These are phyloP conservation scores for Aspergillus sp. DNA, from an alignment of 2,329 filamentous ascomycete species.

Conservation along the genomic window DNA sequence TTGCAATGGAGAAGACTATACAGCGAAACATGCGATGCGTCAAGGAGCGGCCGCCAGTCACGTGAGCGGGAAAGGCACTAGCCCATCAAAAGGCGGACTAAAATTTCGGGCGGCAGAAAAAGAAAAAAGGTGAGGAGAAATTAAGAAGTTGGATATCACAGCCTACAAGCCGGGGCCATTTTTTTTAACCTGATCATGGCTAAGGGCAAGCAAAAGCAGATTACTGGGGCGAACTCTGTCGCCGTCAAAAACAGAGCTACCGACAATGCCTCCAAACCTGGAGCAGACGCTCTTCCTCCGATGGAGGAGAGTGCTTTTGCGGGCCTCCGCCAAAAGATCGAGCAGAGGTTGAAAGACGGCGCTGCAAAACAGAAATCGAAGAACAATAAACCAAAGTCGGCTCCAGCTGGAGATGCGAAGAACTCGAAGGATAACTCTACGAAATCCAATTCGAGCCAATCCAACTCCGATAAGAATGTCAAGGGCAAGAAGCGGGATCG, in stretches of 20 bases:
- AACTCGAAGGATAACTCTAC: conserved; percentile 25
- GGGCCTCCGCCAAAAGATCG: conserved; percentile 43
- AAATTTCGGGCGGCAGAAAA: conserved; percentile 34
- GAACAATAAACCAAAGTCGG: conserved; percentile 26
- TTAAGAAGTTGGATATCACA: conserved; percentile 15
- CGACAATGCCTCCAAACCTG: conserved; percentile 20
- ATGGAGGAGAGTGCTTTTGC: conserved; percentile 42
- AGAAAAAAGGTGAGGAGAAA: conserved; percentile 27
- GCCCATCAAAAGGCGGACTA: conserved; percentile 6
- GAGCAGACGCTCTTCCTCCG: conserved; percentile 30
- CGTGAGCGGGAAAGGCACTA: no score
- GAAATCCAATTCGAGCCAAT: conserved; percentile 20
- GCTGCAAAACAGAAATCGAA: conserved; percentile 32
- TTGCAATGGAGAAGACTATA: conserved; percentile 1
- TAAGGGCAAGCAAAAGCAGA: conserved; percentile 37
- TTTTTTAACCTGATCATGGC: conserved; percentile 29
- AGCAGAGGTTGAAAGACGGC: conserved; percentile 39
- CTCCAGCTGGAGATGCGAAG: conserved; percentile 21
- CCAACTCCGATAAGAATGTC: conserved; percentile 24
- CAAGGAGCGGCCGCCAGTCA: conserved; percentile 21
- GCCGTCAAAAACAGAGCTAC: conserved; percentile 17
- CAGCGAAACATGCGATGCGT: background rate
- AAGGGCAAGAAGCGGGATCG: conserved; percentile 48
- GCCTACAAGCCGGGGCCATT: conserved; percentile 13
- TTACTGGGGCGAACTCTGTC: conserved; percentile 25